Conservation (phyloP, 1,284 basidiomycete species). For the Earliella scabrosa region DNA sequence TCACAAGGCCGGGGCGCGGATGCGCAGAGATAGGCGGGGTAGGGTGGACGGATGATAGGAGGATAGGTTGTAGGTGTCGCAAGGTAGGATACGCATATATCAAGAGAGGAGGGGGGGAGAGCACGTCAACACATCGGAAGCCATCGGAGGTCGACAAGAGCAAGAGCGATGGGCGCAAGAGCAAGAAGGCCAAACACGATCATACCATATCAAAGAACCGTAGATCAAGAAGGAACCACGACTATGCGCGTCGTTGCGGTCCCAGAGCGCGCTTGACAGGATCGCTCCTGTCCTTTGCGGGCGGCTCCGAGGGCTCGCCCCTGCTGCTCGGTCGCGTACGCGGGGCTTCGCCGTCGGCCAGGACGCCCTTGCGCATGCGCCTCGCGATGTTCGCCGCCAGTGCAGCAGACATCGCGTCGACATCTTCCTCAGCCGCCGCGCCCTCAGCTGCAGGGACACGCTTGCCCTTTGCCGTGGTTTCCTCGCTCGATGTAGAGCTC, state of each 20-base stretch:
- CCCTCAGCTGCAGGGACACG: neutral
- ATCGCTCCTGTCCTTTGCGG: constrained; percentile 32
- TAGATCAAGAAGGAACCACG: neutral
- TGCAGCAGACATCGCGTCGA: constrained; percentile 22
- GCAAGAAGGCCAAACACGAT: neutral
- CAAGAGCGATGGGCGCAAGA: neutral
- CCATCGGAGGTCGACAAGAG: neutral
- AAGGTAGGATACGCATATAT: constrained; percentile 5
- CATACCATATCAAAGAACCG: neutral
- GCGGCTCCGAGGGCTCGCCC: constrained; percentile 19
- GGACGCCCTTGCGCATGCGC: constrained; percentile 22
- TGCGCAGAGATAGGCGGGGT: too few relatives aligned
- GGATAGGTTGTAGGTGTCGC: constrained; percentile 13
- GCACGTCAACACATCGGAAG: neutral
- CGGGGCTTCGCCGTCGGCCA: constrained; percentile 17
- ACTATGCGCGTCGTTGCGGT: constrained; percentile 13
- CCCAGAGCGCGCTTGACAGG: constrained; percentile 31
- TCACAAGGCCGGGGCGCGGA: too few relatives aligned
- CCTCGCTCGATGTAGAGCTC: constrained; percentile 29
- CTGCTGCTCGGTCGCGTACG: constrained; percentile 25
- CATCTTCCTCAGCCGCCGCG: constrained; percentile 12
- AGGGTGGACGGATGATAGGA: too few relatives aligned
- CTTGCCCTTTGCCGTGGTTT: neutral
- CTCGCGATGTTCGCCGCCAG: constrained; percentile 23
- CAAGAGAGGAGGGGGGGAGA: neutral